Conservation (phyloP, 345 rosid species). For the Rhizophora mangle region DNA sequence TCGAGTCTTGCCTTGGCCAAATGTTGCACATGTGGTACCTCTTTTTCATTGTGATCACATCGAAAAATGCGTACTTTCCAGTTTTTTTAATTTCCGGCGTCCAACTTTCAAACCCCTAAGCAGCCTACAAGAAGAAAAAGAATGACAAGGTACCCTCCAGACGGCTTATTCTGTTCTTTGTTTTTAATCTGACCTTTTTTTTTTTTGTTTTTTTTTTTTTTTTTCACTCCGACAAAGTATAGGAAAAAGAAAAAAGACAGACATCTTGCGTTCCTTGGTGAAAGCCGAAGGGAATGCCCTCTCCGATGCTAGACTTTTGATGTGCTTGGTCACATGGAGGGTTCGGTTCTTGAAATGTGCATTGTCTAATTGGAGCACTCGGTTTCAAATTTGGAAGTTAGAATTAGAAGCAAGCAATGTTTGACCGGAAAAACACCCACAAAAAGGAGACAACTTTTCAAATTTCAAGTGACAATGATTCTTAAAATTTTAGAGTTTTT, state of each 20-base stretch:
- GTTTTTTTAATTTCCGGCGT: background rate
- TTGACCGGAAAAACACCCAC: slow-evolving; percentile 26
- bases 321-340: slow-evolving; percentile 61
- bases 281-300: slow-evolving; percentile 36
- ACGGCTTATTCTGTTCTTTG: slow-evolving; percentile 20
- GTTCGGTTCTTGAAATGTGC: slow-evolving; percentile 60
- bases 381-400: slow-evolving; percentile 32
- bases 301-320: slow-evolving; percentile 53
- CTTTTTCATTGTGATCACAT: background rate
- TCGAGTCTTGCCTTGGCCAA: background rate
- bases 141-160: slow-evolving; percentile 1
- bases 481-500: too few species aligned
- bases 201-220: slow-evolving; percentile 5
- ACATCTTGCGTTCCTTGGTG: slow-evolving; percentile 59
- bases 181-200: slow-evolving; percentile 13
- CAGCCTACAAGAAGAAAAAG: slow-evolving; percentile 19
- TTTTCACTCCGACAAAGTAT: slow-evolving; percentile 12
- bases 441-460: too few species aligned
- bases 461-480: too few species aligned
- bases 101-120: slow-evolving; percentile 30
- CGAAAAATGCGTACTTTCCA: too few species aligned
- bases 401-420: slow-evolving; percentile 29
- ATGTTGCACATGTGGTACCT: background rate
- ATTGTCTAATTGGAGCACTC: slow-evolving; percentile 9
- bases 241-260: slow-evolving; percentile 43